Evolutionary conservation across 345 rosid genomes (phyloP).

Genomic region (Bruguiera sexangula): DNA sequence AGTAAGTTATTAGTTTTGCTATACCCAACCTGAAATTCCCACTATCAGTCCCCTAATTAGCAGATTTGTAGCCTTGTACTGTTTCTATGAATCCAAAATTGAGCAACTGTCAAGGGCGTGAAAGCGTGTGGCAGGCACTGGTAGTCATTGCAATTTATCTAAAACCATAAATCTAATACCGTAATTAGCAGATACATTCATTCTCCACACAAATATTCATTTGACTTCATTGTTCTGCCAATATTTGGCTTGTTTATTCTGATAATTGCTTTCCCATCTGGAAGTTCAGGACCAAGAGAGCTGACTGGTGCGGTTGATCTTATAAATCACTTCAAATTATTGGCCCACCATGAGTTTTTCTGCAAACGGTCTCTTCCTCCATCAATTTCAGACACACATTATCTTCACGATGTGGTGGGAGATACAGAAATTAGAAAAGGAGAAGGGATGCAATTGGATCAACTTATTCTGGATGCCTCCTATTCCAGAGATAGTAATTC

Average conservation of each 20-base stretch:
- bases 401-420: slow-evolving; percentile 38
- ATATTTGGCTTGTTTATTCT: not conserved
- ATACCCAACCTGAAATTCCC: too few relatives aligned
- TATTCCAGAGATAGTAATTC: slow-evolving; percentile 20
- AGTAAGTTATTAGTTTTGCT: too few relatives aligned
- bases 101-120: too few relatives aligned
- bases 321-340: slow-evolving; percentile 29
- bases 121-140: too few relatives aligned
- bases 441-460: slow-evolving; percentile 39
- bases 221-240: not conserved
- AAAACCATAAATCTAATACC: too few relatives aligned
- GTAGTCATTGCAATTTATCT: too few relatives aligned
- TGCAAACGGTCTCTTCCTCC: slow-evolving; percentile 34
- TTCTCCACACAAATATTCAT: too few relatives aligned
- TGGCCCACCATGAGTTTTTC: slow-evolving; percentile 31
- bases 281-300: slow-evolving; percentile 32
- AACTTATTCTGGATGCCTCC: slow-evolving; percentile 26
- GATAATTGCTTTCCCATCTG: not conserved
- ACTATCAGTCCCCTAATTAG: too few relatives aligned
- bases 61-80: too few relatives aligned
- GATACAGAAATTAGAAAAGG: slow-evolving; percentile 40
- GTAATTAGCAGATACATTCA: too few relatives aligned
- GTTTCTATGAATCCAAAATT: too few relatives aligned
- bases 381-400: slow-evolving; percentile 33
- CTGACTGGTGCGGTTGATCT: slow-evolving; percentile 39